Evolutionary conservation across 2,329 filamentous ascomycete genomes (phyloP).

Genomic region (Chalaropsis thielavioides): DNA sequence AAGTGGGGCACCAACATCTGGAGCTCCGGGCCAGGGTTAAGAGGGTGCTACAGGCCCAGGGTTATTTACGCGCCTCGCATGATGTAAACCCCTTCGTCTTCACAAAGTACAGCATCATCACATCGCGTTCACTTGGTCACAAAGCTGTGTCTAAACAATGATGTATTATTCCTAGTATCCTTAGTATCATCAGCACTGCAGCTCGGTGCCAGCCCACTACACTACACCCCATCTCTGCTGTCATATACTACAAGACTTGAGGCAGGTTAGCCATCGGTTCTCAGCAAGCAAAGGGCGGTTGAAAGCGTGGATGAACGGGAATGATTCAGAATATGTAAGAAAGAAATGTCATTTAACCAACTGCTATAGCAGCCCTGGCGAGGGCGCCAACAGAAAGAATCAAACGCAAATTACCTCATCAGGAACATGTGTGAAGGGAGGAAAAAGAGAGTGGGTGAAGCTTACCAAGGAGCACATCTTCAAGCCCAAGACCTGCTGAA

Average conservation of each 20-base stretch:
- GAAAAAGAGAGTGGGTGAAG: constrained; percentile 19
- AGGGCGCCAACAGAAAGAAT: constrained; percentile 68
- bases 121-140: too few relatives aligned
- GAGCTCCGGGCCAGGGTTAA: neutral
- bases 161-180: too few relatives aligned
- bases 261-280: neutral
- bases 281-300: neutral
- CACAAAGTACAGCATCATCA: too few relatives aligned
- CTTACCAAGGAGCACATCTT: constrained; percentile 17
- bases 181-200: too few relatives aligned
- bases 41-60: neutral
- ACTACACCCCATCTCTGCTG: neutral
- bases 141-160: too few relatives aligned
- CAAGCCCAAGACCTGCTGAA: neutral
- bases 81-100: too few relatives aligned
- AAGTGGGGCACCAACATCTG: neutral
- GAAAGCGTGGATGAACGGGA: neutral
- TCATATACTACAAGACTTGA: neutral
- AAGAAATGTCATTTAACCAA: constrained; percentile 68
- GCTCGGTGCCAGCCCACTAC: too few relatives aligned
- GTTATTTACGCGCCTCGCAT: too few relatives aligned
- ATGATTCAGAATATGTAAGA: constrained; percentile 98
- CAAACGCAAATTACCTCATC: constrained; percentile 99
- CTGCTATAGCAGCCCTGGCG: constrained; percentile 80
- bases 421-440: constrained; percentile 29